Conservation (phyloP, 1,139 yeast species). For the Candida sojae region DNA sequence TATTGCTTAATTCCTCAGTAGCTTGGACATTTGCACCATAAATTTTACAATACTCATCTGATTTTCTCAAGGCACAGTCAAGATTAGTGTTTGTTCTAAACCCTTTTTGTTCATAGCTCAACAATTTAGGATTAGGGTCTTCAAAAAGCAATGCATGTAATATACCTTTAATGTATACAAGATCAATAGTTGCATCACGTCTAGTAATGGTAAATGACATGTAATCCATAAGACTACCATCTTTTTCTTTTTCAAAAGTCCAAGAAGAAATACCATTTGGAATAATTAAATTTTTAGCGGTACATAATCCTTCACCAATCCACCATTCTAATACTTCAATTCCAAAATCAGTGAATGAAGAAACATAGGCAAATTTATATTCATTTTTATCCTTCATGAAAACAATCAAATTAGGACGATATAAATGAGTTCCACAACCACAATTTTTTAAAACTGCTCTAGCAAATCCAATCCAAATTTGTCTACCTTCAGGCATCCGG, state of each 20-base stretch:
- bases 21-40: slow-evolving; percentile 18
- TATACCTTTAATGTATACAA: slow-evolving; percentile 32
- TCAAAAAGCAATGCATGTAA: slow-evolving; percentile 20
- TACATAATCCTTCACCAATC: slow-evolving; percentile 23
- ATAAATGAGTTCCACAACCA: slow-evolving; percentile 48
- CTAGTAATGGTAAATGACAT: slow-evolving; percentile 35
- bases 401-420: slow-evolving; percentile 47
- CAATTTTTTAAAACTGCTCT: slow-evolving; percentile 48
- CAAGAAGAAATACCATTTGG: slow-evolving; percentile 39
- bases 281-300: slow-evolving; percentile 25
- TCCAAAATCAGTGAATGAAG: slow-evolving; percentile 36
- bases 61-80: slow-evolving; percentile 30
- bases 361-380: slow-evolving; percentile 29
- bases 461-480: slow-evolving; percentile 54
- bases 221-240: slow-evolving; percentile 22
- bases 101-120: slow-evolving; percentile 2
- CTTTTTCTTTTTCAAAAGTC: slow-evolving; percentile 24
- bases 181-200: slow-evolving; percentile 36
- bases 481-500: slow-evolving; percentile 21
- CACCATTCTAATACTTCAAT: slow-evolving; percentile 35
- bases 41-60: slow-evolving; percentile 24
- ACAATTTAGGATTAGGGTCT: background rate
- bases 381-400: slow-evolving; percentile 31
- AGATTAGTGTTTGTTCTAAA: slow-evolving; percentile 25
- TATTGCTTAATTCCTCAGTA: background rate